Evolutionary conservation across 2,329 filamentous ascomycete genomes (phyloP).

Genomic region (Pezicula carpinea): DNA sequence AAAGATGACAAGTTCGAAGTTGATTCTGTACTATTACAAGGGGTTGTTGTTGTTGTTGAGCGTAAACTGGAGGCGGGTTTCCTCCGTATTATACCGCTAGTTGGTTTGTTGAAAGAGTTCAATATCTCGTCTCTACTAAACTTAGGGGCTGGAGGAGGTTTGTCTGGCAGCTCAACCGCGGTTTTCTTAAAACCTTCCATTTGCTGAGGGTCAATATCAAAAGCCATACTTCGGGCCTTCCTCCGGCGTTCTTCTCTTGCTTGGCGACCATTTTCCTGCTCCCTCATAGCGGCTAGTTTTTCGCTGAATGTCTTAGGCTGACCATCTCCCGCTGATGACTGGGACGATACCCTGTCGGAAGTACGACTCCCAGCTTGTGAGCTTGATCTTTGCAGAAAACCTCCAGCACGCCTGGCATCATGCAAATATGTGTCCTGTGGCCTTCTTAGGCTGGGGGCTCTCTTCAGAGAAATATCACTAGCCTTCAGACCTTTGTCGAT

Average conservation of each 20-base stretch:
- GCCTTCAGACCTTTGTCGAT: slow-evolving; percentile 85
- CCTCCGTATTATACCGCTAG: slow-evolving; percentile 36
- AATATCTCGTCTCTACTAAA: slow-evolving; percentile 63
- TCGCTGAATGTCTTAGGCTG: slow-evolving; percentile 71
- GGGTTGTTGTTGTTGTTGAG: slow-evolving; percentile 14
- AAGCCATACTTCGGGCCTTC: slow-evolving; percentile 49
- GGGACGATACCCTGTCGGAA: slow-evolving; percentile 11
- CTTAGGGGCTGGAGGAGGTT: slow-evolving; percentile 41
- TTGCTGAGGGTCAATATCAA: slow-evolving; percentile 52
- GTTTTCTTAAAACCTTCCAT: slow-evolving; percentile 55
- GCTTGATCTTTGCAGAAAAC: slow-evolving; percentile 40
- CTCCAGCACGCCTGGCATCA: slow-evolving; percentile 28
- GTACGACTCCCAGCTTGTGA: slow-evolving; percentile 21
- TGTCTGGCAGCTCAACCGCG: slow-evolving; percentile 50
- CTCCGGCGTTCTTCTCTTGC: slow-evolving; percentile 50
- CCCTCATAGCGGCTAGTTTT: slow-evolving; percentile 67
- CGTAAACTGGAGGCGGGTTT: slow-evolving; percentile 26
- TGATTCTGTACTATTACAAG: slow-evolving; percentile 5
- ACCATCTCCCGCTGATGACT: slow-evolving; percentile 20
- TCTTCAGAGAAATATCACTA: slow-evolving; percentile 77
- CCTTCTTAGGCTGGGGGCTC: slow-evolving; percentile 51
- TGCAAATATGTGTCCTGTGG: slow-evolving; percentile 24
- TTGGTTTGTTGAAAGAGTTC: slow-evolving; percentile 22
- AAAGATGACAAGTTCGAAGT: slow-evolving; percentile 4
- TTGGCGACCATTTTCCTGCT: slow-evolving; percentile 45